Evolutionary conservation across 352 stramenopile species (phyloP).

Genomic region (Globisporangium carolinianum): DNA sequence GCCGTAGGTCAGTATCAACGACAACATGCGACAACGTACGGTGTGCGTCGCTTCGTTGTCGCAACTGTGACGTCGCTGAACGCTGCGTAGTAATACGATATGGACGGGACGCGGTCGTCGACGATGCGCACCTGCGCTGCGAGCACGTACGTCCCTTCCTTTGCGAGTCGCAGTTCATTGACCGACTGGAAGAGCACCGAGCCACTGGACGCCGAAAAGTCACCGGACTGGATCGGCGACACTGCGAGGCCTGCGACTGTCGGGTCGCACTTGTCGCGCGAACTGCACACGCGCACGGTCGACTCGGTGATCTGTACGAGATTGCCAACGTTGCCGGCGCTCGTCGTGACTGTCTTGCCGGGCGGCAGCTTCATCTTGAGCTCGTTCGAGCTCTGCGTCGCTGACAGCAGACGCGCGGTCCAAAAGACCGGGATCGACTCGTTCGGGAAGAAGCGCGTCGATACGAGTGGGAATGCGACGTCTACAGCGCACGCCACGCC

Average conservation of each 20-base stretch:
- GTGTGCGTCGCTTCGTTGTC: background rate
- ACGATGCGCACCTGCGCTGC: constrained; percentile 36
- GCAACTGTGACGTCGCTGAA: constrained; percentile 35
- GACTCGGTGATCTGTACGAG: constrained; percentile 39
- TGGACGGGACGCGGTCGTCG: constrained; percentile 22
- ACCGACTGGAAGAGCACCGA: constrained; percentile 35
- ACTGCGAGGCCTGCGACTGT: constrained; percentile 13
- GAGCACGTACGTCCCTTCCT: constrained; percentile 33
- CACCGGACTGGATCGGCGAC: constrained; percentile 26
- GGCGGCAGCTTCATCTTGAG: constrained; percentile 40
- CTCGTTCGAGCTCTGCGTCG: constrained; percentile 22
- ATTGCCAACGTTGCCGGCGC: constrained; percentile 18
- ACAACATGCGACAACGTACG: constrained; percentile 5
- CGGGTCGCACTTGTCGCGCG: constrained; percentile 27
- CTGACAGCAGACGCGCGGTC: constrained; percentile 22
- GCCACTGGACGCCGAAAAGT: constrained; percentile 28
- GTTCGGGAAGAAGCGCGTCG: constrained; percentile 24
- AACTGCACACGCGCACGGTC: constrained; percentile 34
- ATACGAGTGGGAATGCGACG: constrained; percentile 26
- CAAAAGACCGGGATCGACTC: constrained; percentile 40
- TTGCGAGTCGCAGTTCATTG: constrained; percentile 23
- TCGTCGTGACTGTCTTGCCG: constrained; percentile 19
- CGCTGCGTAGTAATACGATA: constrained; percentile 47
- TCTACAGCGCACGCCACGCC: constrained; percentile 24
- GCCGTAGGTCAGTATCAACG: no score